Evolutionary conservation across 2,329 filamentous ascomycete species (phyloP), one percentile per base, ranked within the genome.

Genomic region (Fusarium decemcellulare): DNA sequence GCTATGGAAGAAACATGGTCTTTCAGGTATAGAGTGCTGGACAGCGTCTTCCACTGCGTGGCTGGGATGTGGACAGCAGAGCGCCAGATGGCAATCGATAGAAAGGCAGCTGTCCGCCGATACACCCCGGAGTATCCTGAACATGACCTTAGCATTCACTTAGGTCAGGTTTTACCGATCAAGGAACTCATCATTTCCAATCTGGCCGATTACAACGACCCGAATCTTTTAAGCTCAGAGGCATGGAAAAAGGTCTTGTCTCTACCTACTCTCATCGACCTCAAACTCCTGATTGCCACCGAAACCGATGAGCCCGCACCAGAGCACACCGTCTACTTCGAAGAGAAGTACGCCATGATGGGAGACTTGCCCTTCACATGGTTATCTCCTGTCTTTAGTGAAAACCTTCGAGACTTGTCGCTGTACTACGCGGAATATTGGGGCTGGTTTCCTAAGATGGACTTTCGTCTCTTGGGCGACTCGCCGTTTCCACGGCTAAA

Each of bases 361-460:
- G 57, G 55, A 0, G 56, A 15, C 5, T n/a, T 79, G 0, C 72
- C 71, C 0, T 29, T 32, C 0, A 64, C 61, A 1, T 80, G 74
- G 76, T 54, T 80, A 0, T 59, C 58, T 0, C 51, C 65, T 0
- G 29, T 46, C 0, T n/a, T 77, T 1, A 34, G 67, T 0, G 48
- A 67, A 2, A 74, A 74, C 6, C 47, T 83, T 4, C 68, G 69
- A 5, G 77, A 81, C n/a, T 73, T 86, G 6, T 82, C 80, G 0
- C 63, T 86, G 1, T 83, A 77, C 62, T 75, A 72, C 5, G 63
- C 61, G 6, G 67, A 78, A 1, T 81, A 79, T 52, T 85, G 80
- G 67, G 80, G 84, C 2, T 84, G 78, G 70, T 77, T 77, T 4
- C 82, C 81, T 0, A 76, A 76, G 18, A 74, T 81, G 42, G 77